Evolutionary conservation across 495 filamentous ascomycete species (phyloP).

Genomic region (Cercophora newfieldiana): DNA sequence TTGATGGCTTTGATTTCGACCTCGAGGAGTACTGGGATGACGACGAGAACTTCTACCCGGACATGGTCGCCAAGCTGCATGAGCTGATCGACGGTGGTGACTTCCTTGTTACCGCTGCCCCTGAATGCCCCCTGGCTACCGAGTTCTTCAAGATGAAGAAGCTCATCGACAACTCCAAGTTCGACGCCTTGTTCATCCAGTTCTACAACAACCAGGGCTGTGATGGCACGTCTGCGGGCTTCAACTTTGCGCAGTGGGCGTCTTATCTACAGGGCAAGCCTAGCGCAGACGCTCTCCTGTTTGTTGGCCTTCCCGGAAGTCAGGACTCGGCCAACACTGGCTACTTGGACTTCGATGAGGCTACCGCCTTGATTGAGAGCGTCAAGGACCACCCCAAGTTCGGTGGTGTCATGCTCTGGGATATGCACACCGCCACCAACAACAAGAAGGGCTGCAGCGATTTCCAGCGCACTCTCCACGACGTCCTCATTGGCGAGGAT

Average conservation of each 20-base stretch:
- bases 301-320: conserved; percentile 64
- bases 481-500: conserved; percentile 17
- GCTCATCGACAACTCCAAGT: conserved; percentile 52
- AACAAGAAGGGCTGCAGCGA: conserved; percentile 25
- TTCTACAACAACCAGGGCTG: conserved; percentile 72
- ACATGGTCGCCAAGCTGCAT: conserved; percentile 55
- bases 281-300: conserved; percentile 61
- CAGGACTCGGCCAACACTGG: conserved; percentile 30
- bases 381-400: conserved; percentile 38
- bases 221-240: conserved; percentile 45
- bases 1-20: conserved; percentile 74
- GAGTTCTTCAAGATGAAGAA: conserved; percentile 52
- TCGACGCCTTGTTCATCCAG: conserved; percentile 69
- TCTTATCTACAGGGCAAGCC: conserved; percentile 51
- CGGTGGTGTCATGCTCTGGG: conserved; percentile 47
- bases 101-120: conserved; percentile 62
- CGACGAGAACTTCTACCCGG: conserved; percentile 34
- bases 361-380: conserved; percentile 29
- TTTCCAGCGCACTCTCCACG: conserved; percentile 35
- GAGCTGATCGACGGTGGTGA: conserved; percentile 39
- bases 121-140: conserved; percentile 61
- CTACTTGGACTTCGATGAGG: conserved; percentile 32
- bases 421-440: conserved; percentile 32
- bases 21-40: conserved; percentile 50
- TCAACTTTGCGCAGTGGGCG: conserved; percentile 67